Conservation (phyloP, 2,329 filamentous ascomycete genomes). For the Penicillium sp. region DNA sequence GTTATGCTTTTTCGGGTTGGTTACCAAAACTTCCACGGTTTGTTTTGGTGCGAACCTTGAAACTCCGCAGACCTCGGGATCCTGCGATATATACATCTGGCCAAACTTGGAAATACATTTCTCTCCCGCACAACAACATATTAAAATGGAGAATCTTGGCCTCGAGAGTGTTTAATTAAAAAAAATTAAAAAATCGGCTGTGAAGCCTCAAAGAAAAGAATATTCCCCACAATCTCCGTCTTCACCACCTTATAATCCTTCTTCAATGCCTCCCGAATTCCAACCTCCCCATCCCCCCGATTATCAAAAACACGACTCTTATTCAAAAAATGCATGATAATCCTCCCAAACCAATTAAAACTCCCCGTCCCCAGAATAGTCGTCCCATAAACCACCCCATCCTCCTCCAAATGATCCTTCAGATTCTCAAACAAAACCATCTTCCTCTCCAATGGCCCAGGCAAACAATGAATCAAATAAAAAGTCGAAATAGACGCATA, state of each 20-base stretch:
- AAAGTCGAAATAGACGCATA: conserved; percentile 1
- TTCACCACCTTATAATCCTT: not conserved
- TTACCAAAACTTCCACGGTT: no score
- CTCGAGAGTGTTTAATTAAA: no score
- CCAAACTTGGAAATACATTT: no score
- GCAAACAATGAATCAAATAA: not conserved
- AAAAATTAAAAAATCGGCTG: not conserved
- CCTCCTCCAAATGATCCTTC: not conserved
- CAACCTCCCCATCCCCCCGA: not conserved
- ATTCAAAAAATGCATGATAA: not conserved
- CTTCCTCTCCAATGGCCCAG: conserved; percentile 5
- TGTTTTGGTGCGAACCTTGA: no score
- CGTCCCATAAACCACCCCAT: not conserved
- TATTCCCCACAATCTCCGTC: not conserved
- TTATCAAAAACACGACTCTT: not conserved
- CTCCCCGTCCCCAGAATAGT: not conserved
- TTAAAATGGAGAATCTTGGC: no score
- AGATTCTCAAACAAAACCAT: not conserved
- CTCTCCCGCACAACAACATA: no score
- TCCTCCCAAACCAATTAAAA: not conserved
- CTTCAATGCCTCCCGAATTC: not conserved
- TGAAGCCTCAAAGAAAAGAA: not conserved
- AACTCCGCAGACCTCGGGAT: no score
- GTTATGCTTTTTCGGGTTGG: no score
- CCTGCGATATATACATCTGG: not conserved